Evolutionary conservation across 148 eudicot genomes (phyloP), one percentile per base, ranked within the genome.

Genomic region (Vaccinium vitisidaea): DNA sequence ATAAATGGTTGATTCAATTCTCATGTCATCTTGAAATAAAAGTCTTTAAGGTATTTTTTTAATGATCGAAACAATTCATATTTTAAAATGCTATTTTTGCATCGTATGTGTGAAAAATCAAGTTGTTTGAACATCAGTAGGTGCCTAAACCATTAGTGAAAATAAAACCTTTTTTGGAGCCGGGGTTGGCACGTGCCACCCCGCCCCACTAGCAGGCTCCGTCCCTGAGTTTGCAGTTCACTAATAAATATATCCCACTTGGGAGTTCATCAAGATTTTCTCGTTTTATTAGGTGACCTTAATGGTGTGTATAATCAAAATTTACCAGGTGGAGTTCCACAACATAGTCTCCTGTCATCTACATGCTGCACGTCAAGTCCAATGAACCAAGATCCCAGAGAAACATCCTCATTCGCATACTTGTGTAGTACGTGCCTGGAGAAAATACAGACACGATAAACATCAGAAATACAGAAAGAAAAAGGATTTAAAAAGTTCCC

Each of bases 251-350:
- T 55, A 55, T 0, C 58, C 58, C 58, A 55, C 58, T 14, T 13
- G 16, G 32, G 32, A 65, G 25, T 25, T 65, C 10, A 1, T 30
- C 2, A 5, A 27, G 27, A 69, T 13, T 69, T 69, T 5, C 1
- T 6, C 32, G 2, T 13, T 69, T 69, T 23, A 1, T 30, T 69
- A 27, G 74, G 43, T 30, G 8, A 12, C 43, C 39, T 69, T 27
- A 69, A 69, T 10, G 74, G 19, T 27, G 10, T 69, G 4, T 27
- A 2, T 21, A 74, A 54, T 32, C 1, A 36, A 83, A 73, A 8
- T 80, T 84, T 91, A 93, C 96, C 96, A 48, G 96, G 96, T n/a
- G 93, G 94, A 56, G 96, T 93, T 70, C 96, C 96, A 53, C 96
- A 93, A 21, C 94, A 93, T 65, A 93, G 86, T 79, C 89, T 87